Evolutionary conservation across 306 rosid species (phyloP).

Genomic region (Casuarina equisetifolia): DNA sequence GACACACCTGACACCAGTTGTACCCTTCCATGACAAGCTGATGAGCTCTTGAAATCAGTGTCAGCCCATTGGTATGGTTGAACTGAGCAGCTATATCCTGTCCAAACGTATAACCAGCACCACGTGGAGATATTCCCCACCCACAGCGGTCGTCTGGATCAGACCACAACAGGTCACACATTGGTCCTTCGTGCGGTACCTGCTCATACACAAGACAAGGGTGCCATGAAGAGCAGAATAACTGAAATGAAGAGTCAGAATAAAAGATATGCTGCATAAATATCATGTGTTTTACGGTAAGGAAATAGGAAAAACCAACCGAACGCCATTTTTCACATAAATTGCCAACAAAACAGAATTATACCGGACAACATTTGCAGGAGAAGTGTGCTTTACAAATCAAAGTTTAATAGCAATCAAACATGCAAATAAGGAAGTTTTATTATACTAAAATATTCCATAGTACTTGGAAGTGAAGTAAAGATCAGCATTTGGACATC

Average conservation of each 20-base stretch:
- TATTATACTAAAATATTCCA: too few species aligned
- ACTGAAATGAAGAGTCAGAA: conserved; percentile 5
- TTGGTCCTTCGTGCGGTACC: conserved; percentile 99
- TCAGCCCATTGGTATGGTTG: conserved; percentile 90
- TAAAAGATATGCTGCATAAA: background rate
- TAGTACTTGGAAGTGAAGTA: too few species aligned
- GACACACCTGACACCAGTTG: conserved; percentile 96
- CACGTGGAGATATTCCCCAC: conserved; percentile 99
- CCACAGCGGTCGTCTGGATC: conserved; percentile 99
- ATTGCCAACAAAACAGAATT: conserved; percentile 5
- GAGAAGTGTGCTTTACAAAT: too few species aligned
- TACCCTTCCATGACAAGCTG: conserved; percentile 99
- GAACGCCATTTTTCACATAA: background rate
- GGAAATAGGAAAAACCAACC: background rate
- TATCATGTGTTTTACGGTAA: background rate
- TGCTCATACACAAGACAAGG: conserved; percentile 30
- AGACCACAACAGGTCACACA: conserved; percentile 99
- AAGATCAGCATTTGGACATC: conserved; percentile 4
- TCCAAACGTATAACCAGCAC: conserved; percentile 98
- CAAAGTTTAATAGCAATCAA: too few species aligned
- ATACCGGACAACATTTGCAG: too few species aligned
- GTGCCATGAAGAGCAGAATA: conserved; percentile 1
- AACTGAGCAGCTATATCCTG: conserved; percentile 96
- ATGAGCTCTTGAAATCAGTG: conserved; percentile 96
- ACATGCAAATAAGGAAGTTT: too few species aligned